These are phyloP conservation scores for Calendula officinalis DNA, from an alignment of 129 eudicot genomes.

Conservation along the genomic window DNA sequence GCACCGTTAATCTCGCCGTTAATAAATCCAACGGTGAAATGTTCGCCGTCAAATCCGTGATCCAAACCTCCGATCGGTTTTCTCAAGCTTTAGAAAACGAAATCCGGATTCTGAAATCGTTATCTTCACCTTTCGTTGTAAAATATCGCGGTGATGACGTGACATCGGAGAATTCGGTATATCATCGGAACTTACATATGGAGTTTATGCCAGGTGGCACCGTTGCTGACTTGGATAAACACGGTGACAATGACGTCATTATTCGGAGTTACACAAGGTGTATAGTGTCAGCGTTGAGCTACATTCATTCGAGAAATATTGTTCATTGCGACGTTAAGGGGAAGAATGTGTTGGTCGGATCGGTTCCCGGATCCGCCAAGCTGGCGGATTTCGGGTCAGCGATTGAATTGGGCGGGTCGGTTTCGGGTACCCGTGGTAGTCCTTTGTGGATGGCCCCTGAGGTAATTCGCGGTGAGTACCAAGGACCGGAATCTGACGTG, in stretches of 20 bases:
- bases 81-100: conserved; percentile 58
- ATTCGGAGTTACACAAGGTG: conserved; percentile 47
- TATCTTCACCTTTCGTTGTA: conserved; percentile 54
- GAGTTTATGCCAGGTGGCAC: conserved; percentile 85
- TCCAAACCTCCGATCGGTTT: background rate
- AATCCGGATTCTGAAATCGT: conserved; percentile 40
- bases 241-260: conserved; percentile 23
- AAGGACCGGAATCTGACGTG: conserved; percentile 70
- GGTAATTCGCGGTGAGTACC: conserved; percentile 64
- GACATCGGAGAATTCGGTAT: conserved; percentile 25
- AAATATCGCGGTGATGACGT: conserved; percentile 54
- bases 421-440: conserved; percentile 53
- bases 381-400: conserved; percentile 83
- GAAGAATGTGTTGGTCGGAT: conserved; percentile 49
- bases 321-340: conserved; percentile 86
- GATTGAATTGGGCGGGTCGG: conserved; percentile 1
- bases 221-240: conserved; percentile 38
- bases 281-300: conserved; percentile 48
- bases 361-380: conserved; percentile 39
- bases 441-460: conserved; percentile 96
- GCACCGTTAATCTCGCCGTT: conserved; percentile 55
- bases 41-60: conserved; percentile 73
- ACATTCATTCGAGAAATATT: conserved; percentile 50
- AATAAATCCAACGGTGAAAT: conserved; percentile 34
- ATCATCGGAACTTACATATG: conserved; percentile 50